Conservation (phyloP, 2,329 filamentous ascomycete species). For the Phialophora verrucosa region DNA sequence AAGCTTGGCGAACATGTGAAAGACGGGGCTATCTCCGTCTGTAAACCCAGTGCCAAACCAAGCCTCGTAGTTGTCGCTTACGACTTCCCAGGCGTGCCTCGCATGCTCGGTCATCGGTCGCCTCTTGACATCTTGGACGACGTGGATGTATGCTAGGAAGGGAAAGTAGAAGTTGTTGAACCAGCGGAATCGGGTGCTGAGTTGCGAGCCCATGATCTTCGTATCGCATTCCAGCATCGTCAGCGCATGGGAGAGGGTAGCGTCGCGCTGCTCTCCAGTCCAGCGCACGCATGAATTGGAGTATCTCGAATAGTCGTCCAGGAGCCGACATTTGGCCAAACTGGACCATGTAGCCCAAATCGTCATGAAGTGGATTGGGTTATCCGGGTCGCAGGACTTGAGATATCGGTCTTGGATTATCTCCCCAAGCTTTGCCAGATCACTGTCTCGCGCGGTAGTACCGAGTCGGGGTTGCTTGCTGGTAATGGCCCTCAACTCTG, state of each 20-base stretch:
- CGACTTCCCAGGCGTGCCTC: constrained; percentile 50
- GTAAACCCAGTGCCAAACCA: constrained; percentile 36
- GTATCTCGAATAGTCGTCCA: constrained; percentile 54
- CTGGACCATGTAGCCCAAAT: constrained; percentile 53
- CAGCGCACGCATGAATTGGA: constrained; percentile 35
- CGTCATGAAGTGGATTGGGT: constrained; percentile 56
- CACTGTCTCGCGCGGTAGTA: constrained; percentile 36
- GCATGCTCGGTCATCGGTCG: constrained; percentile 47
- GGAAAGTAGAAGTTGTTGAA: constrained; percentile 54
- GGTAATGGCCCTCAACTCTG: constrained; percentile 46
- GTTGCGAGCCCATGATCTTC: constrained; percentile 50
- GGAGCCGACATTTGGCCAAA: constrained; percentile 57
- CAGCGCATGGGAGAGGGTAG: constrained; percentile 43
- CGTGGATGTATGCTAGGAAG: constrained; percentile 56
- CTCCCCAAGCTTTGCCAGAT: constrained; percentile 48
- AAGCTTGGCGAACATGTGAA: constrained; percentile 45
- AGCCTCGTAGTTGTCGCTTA: constrained; percentile 55
- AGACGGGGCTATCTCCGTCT: constrained; percentile 37
- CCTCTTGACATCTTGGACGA: constrained; percentile 51
- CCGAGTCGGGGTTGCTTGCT: constrained; percentile 33
- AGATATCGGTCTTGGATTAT: constrained; percentile 57
- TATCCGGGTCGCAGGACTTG: constrained; percentile 47
- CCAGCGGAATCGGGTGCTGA: constrained; percentile 53
- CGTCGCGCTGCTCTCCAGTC: constrained; percentile 43
- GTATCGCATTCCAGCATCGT: constrained; percentile 56